Evolutionary conservation across 169 alveolate genomes (phyloP).

Genomic region (Babesia microti): DNA sequence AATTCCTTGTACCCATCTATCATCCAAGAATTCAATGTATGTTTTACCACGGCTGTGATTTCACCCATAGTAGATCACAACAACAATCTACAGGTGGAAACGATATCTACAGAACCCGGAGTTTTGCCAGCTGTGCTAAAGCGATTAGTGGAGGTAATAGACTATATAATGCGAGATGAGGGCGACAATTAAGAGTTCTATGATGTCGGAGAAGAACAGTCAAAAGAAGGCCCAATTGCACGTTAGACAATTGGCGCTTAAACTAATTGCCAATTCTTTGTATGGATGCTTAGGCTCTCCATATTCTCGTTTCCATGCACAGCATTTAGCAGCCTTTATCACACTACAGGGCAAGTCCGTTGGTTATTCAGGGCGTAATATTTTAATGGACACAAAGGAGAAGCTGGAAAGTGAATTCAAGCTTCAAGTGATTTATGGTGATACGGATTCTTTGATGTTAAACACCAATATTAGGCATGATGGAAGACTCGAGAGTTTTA

Average conservation of each 20-base stretch:
- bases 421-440: conserved; percentile 96
- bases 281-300: conserved; percentile 98
- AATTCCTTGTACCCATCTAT: conserved; percentile 97
- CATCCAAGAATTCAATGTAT: conserved; percentile 94
- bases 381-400: conserved; percentile 74
- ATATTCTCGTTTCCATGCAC: conserved; percentile 91
- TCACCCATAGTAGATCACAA: conserved; percentile 13
- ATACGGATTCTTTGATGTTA: conserved; percentile 98
- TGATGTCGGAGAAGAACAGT: conserved; percentile 63
- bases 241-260: conserved; percentile 88
- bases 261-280: conserved; percentile 94
- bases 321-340: conserved; percentile 93
- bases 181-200: conserved; percentile 42
- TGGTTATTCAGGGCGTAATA: conserved; percentile 45
- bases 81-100: conserved; percentile 11
- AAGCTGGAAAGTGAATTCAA: conserved; percentile 80
- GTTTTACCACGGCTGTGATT: conserved; percentile 91
- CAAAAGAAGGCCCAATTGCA: conserved; percentile 71
- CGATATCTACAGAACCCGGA: conserved; percentile 60
- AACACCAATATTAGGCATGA: conserved; percentile 75
- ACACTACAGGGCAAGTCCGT: conserved; percentile 86
- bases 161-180: conserved; percentile 16
- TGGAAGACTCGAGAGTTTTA: conserved; percentile 47
- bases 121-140: conserved; percentile 77
- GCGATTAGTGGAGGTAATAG: conserved; percentile 65